These are phyloP conservation scores for Blakeslea trispora DNA, from an alignment of 371 early-diverging fungal genomes.

Conservation along the genomic window DNA sequence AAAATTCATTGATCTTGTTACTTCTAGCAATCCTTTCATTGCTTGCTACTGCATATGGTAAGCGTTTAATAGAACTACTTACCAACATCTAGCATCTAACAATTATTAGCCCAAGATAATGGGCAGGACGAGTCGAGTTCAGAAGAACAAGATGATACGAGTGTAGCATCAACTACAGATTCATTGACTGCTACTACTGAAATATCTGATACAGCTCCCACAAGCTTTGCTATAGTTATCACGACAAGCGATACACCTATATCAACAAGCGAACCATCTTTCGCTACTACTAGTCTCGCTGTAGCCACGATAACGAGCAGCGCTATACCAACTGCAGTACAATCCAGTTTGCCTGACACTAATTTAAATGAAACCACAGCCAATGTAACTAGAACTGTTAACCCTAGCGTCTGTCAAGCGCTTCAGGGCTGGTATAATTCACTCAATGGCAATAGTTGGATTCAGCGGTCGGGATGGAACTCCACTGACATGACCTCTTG, in stretches of 20 bases:
- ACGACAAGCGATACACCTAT: background rate
- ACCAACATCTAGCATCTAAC: background rate
- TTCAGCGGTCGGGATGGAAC: conserved; percentile 41
- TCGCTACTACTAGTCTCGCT: background rate
- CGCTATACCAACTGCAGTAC: background rate
- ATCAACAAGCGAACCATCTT: background rate
- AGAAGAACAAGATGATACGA: background rate
- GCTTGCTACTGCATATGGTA: background rate
- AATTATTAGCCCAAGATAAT: background rate
- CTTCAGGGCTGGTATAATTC: conserved; percentile 35
- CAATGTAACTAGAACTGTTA: conserved; percentile 8
- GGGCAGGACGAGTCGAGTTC: background rate
- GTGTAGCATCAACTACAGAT: background rate
- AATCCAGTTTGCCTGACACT: background rate
- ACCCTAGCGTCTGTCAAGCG: conserved; percentile 30
- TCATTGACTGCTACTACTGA: background rate
- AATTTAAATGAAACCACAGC: background rate
- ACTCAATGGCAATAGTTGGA: conserved; percentile 41
- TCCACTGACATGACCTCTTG: conserved; percentile 44
- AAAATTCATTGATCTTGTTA: conserved; percentile 1
- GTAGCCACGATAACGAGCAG: background rate
- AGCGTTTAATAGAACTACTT: background rate
- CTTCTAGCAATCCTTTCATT: background rate
- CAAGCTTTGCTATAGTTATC: background rate
- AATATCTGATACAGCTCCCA: background rate